Conservation (phyloP, 306 rosid species). For the Amphicarpaea edgeworthii region DNA sequence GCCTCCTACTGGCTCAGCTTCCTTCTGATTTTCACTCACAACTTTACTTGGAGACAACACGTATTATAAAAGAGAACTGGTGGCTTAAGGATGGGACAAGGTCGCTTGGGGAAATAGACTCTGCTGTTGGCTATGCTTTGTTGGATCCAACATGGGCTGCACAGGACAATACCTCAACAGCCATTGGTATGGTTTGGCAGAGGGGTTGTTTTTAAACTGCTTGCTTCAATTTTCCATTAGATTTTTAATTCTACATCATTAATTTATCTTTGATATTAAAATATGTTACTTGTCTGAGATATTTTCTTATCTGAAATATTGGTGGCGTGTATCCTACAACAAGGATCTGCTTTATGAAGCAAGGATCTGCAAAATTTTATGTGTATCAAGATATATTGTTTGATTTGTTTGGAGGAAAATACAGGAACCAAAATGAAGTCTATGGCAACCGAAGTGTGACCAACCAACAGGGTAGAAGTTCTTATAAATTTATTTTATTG, state of each 20-base stretch:
- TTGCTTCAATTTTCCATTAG: conserved; percentile 26
- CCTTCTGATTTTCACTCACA: conserved; percentile 92
- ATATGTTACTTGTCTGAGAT: conserved; percentile 12
- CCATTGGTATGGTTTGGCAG: conserved; percentile 71
- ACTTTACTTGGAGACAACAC: conserved; percentile 89
- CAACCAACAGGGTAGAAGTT: conserved; percentile 19
- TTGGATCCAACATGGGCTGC: conserved; percentile 99
- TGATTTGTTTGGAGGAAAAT: conserved; percentile 1
- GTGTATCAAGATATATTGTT: conserved; percentile 16
- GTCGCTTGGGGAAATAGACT: conserved; percentile 81
- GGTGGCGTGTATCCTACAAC: not conserved
- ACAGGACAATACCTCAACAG: conserved; percentile 98
- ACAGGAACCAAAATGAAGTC: conserved; percentile 11
- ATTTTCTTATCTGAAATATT: conserved; percentile 29
- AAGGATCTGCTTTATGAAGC: conserved; percentile 23
- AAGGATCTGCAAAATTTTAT: not conserved
- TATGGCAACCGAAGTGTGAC: conserved; percentile 16
- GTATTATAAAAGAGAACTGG: conserved; percentile 95
- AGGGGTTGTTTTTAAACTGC: conserved; percentile 13
- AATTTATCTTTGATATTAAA: conserved; percentile 19
- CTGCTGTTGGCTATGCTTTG: conserved; percentile 97
- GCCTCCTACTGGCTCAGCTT: conserved; percentile 94
- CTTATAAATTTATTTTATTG: not conserved
- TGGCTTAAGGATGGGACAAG: conserved; percentile 90
- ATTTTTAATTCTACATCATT: conserved; percentile 14